Evolutionary conservation across 2,329 filamentous ascomycete genomes (phyloP).

Genomic region (Talaromyces sp.): DNA sequence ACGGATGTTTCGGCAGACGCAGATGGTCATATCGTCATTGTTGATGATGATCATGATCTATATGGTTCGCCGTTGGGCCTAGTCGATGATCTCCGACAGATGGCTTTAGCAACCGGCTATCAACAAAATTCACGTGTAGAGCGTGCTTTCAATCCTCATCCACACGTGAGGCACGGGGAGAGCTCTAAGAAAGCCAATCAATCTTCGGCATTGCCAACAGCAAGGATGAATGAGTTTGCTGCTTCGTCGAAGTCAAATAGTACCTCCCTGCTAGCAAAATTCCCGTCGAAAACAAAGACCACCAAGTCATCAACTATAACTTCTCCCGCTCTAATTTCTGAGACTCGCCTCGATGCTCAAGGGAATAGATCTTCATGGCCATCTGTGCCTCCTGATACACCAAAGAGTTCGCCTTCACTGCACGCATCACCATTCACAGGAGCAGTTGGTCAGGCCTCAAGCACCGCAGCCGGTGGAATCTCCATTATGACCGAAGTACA

Average conservation of each 20-base stretch:
- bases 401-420: conserved; percentile 6
- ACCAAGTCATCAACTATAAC: conserved; percentile 23
- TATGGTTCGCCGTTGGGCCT: conserved; percentile 37
- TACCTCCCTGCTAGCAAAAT: conserved; percentile 31
- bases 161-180: neutral
- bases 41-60: conserved; percentile 31
- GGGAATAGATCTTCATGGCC: conserved; percentile 26
- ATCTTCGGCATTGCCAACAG: neutral
- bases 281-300: conserved; percentile 13
- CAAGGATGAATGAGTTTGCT: conserved; percentile 26
- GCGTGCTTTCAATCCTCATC: neutral
- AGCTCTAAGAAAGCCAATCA: neutral
- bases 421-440: neutral
- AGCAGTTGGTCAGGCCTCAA: neutral
- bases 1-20: conserved; percentile 37
- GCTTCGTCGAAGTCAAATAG: conserved; percentile 27
- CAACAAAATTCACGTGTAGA: conserved; percentile 17
- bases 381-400: conserved; percentile 19
- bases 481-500: conserved; percentile 30
- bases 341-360: conserved; percentile 37
- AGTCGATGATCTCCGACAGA: conserved; percentile 33
- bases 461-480: conserved; percentile 12
- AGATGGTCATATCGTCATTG: conserved; percentile 31
- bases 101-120: conserved; percentile 23
- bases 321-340: conserved; percentile 39